Percentiles rank a stretch among this genome's conserved stretches.
These are phyloP conservation scores for Populus hybrid DNA, from an alignment of 441 rosid genomes.

Conservation along the genomic window DNA sequence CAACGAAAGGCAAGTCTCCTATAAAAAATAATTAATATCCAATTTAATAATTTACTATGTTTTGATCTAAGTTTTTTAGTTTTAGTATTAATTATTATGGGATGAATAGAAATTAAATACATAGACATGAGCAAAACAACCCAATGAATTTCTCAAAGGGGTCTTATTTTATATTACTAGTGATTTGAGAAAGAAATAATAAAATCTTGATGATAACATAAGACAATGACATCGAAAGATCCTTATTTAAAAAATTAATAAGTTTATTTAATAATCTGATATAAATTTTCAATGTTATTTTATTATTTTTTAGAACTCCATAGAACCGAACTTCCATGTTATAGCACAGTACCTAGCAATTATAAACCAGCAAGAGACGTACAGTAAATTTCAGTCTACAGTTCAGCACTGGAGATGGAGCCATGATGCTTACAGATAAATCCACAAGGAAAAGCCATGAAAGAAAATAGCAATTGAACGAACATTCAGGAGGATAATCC, in stretches of 20 bases:
- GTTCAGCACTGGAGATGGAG: too few species aligned
- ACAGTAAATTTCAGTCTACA: too few species aligned
- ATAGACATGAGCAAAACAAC: not conserved
- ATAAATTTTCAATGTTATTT: too few species aligned
- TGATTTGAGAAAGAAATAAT: not conserved
- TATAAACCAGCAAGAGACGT: too few species aligned
- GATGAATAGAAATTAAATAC: not conserved
- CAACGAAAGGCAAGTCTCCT: not conserved
- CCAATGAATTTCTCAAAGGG: not conserved
- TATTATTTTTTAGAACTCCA: too few species aligned
- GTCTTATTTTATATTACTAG: not conserved
- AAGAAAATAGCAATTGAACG: not conserved
- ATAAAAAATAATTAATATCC: not conserved
- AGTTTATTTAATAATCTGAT: not conserved
- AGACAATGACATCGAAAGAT: too few species aligned
- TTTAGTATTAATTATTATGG: not conserved
- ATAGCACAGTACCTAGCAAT: too few species aligned
- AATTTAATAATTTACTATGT: not conserved
- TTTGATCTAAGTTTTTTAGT: not conserved
- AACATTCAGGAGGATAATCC: not conserved
- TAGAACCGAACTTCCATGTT: too few species aligned
- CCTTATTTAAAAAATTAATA: too few species aligned
- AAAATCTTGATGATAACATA: too few species aligned
- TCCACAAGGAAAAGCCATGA: not conserved
- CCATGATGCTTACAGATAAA: too few species aligned